Evolutionary conservation across 257 asterid species (phyloP).

Genomic region (Leonotis leonurus): DNA sequence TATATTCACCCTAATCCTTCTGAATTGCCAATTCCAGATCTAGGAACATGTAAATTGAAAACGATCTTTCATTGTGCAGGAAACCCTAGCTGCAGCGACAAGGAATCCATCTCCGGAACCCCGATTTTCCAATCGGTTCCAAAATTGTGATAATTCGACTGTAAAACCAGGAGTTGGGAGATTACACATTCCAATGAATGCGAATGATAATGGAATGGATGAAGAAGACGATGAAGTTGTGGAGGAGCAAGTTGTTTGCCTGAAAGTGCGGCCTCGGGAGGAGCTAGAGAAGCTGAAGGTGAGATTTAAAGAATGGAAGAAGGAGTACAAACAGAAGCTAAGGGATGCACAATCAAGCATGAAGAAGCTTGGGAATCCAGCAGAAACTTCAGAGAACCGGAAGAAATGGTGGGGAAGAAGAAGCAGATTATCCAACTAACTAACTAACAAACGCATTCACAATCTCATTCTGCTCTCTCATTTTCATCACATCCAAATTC

Average conservation of each 20-base stretch:
- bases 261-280: slow-evolving; percentile 6
- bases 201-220: background rate
- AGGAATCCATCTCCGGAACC: slow-evolving; percentile 8
- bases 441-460: too few relatives aligned
- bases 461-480: too few relatives aligned
- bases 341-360: slow-evolving; percentile 37
- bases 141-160: background rate
- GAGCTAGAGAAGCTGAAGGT: slow-evolving; percentile 46
- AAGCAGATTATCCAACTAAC: slow-evolving; percentile 25
- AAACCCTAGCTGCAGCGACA: slow-evolving; percentile 31
- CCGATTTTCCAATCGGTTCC: background rate
- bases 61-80: slow-evolving; percentile 32
- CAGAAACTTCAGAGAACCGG: slow-evolving; percentile 25
- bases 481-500: background rate
- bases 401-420: slow-evolving; percentile 52
- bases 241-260: background rate
- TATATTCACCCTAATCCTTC: background rate
- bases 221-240: slow-evolving; percentile 5
- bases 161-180: background rate
- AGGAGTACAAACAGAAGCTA: slow-evolving; percentile 45
- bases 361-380: slow-evolving; percentile 33
- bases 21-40: background rate
- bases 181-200: slow-evolving; percentile 2
- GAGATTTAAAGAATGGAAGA: slow-evolving; percentile 57
- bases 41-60: background rate